Evolutionary conservation across 2,329 filamentous ascomycete genomes (phyloP).

Genomic region (Exophiala spinifera): DNA sequence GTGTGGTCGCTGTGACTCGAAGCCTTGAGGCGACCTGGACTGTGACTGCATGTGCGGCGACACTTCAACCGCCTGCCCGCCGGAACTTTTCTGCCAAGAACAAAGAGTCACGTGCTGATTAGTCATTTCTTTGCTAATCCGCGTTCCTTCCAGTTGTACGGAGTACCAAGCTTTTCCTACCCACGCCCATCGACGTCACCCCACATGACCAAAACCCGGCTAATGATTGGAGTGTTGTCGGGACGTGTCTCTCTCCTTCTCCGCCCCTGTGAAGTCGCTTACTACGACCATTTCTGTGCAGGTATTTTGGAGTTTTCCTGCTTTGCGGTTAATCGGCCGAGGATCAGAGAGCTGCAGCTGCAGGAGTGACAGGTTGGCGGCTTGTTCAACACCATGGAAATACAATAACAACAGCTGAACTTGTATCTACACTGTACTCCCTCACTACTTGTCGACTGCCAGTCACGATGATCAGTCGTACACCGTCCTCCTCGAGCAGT

Average conservation of each 20-base stretch:
- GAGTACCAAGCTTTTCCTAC: not conserved
- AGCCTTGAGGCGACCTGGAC: not conserved
- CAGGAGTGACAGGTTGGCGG: not conserved
- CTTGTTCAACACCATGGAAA: not conserved
- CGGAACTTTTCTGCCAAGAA: not conserved
- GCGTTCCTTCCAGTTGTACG: not conserved
- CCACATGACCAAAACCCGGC: not conserved
- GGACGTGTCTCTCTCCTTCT: not conserved
- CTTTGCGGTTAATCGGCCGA: too few relatives aligned
- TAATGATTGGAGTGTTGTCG: not conserved
- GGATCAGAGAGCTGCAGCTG: too few relatives aligned
- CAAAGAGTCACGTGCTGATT: not conserved
- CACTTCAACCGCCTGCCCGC: not conserved
- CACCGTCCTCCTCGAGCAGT: conserved; percentile 4
- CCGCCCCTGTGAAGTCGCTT: not conserved
- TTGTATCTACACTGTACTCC: not conserved
- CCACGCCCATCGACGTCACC: not conserved
- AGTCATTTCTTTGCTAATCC: not conserved
- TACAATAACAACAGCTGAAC: conserved; percentile 1
- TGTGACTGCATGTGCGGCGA: conserved; percentile 2
- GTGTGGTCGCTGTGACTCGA: not conserved
- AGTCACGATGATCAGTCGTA: conserved; percentile 6
- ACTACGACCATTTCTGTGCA: not conserved
- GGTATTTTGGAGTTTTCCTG: not conserved
- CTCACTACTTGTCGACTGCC: not conserved